Evolutionary conservation across 2,329 filamentous ascomycete species (phyloP).

Genomic region (Penicillium thymicola): DNA sequence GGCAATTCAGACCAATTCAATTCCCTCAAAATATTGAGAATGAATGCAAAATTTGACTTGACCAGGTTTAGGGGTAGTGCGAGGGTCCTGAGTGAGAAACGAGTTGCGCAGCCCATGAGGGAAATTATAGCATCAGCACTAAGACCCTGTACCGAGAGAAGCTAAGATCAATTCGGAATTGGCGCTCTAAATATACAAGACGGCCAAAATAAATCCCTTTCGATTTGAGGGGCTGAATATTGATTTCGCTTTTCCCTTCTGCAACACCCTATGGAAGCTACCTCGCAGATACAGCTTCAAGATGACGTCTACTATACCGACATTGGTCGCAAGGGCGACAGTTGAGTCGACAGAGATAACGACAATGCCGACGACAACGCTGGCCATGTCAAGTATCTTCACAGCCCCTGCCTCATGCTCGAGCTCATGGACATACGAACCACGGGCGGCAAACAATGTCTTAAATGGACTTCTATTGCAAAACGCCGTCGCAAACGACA

Average conservation of each 20-base stretch:
- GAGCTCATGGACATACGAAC: conserved; percentile 5
- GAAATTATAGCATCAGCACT: not conserved
- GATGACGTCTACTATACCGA: not conserved
- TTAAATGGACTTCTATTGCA: not conserved
- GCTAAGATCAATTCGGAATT: not conserved
- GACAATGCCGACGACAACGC: too few species aligned
- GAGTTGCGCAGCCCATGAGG: not conserved
- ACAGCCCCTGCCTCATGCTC: not conserved
- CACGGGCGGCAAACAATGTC: not conserved
- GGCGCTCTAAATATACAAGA: not conserved
- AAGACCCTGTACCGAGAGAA: not conserved
- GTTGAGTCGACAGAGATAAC: not conserved
- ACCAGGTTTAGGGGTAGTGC: not conserved
- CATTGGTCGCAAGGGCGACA: not conserved
- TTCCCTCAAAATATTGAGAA: too few species aligned
- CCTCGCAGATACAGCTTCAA: not conserved
- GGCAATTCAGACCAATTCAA: not conserved
- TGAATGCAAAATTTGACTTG: too few species aligned
- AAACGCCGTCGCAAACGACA: not conserved
- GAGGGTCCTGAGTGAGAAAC: not conserved
- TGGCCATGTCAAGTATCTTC: not conserved
- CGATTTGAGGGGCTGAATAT: not conserved
- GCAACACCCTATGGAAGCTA: not conserved
- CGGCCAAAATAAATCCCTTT: not conserved
- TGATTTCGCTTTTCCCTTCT: not conserved